These are phyloP conservation scores for Papiliotrema nemorosa DNA, from an alignment of 1,284 basidiomycete species.

Conservation along the genomic window DNA sequence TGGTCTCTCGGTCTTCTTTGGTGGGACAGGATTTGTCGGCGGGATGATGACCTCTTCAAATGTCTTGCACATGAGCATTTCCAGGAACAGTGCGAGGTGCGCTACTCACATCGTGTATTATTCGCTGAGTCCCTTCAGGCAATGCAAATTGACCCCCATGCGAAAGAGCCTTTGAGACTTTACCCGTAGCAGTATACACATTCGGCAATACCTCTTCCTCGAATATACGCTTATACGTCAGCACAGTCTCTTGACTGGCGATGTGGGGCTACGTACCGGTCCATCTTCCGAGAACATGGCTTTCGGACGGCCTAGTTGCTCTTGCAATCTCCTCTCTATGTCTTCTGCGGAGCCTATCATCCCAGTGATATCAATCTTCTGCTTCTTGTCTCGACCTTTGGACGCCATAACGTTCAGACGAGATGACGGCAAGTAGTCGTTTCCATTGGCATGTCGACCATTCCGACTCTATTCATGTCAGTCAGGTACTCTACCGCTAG, in stretches of 20 bases:
- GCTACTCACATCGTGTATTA: conserved; percentile 60
- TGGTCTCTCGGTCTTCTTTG: conserved; percentile 67
- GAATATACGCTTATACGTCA: conserved; percentile 51
- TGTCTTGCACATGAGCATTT: conserved; percentile 48
- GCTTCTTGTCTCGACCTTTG: conserved; percentile 33
- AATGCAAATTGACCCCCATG: conserved; percentile 72
- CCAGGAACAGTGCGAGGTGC: background rate
- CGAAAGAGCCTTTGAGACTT: conserved; percentile 63
- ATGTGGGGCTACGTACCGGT: conserved; percentile 14
- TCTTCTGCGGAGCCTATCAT: conserved; percentile 37
- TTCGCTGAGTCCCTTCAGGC: conserved; percentile 75
- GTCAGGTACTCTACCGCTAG: background rate
- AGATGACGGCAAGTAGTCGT: conserved; percentile 19
- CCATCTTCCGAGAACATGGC: conserved; percentile 37
- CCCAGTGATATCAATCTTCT: conserved; percentile 36
- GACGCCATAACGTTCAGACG: conserved; percentile 23
- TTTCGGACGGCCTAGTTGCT: conserved; percentile 36
- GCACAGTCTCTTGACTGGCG: background rate
- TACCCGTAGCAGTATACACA: conserved; percentile 73
- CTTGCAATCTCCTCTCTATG: conserved; percentile 35
- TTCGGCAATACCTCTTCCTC: conserved; percentile 71
- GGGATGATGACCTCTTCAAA: conserved; percentile 81
- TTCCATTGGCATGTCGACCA: background rate
- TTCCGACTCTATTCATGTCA: no score
- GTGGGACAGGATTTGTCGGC: conserved; percentile 75